These are phyloP conservation scores for Panaeolus papilionaceus DNA, from an alignment of 768 basidiomycete genomes.

Conservation along the genomic window DNA sequence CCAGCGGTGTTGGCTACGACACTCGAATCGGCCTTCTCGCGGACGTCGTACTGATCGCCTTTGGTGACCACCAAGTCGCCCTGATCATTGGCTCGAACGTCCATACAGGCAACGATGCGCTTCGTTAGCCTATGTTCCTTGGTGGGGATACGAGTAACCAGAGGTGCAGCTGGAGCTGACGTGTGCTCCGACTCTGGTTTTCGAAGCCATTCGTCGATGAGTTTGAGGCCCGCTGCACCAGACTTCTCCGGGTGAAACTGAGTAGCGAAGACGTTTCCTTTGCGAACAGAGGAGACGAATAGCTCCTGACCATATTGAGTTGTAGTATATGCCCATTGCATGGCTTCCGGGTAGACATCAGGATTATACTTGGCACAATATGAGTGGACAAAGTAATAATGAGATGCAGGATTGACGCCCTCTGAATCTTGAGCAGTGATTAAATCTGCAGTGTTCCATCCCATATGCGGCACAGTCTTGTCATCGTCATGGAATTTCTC, in stretches of 20 bases:
- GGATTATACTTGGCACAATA: constrained; percentile 83
- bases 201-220: constrained; percentile 83
- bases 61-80: constrained; percentile 99
- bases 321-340: constrained; percentile 82
- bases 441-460: constrained; percentile 87
- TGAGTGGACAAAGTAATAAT: constrained; percentile 98
- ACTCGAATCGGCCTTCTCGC: constrained; percentile 64
- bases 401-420: constrained; percentile 56
- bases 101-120: constrained; percentile 96
- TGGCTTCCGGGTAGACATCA: constrained; percentile 55
- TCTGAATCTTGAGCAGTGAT: constrained; percentile 50
- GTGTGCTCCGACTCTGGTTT: constrained; percentile 51
- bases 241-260: constrained; percentile 99
- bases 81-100: constrained; percentile 93
- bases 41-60: constrained; percentile 98
- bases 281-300: constrained; percentile 86
- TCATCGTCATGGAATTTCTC: constrained; percentile 69
- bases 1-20: constrained; percentile 59
- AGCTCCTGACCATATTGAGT: constrained; percentile 95
- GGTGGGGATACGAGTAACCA: constrained; percentile 46
- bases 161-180: constrained; percentile 35
- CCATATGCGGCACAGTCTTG: constrained; percentile 97
- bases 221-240: constrained; percentile 81
- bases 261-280: constrained; percentile 86
- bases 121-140: constrained; percentile 80